These are phyloP conservation scores for Brasilioporus rufonigricans DNA, from an alignment of 768 basidiomycete genomes.

Conservation along the genomic window DNA sequence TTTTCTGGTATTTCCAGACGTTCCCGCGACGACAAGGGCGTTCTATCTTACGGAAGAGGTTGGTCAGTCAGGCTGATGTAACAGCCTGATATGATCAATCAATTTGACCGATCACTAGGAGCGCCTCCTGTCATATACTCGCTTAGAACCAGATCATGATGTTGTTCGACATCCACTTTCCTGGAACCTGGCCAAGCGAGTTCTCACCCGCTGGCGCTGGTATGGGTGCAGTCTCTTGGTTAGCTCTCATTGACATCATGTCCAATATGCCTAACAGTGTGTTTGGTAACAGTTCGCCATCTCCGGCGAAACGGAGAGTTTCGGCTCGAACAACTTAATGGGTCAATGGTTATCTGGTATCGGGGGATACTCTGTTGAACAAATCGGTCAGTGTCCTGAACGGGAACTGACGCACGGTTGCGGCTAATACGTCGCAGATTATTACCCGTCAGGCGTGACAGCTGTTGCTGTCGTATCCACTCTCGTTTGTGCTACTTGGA, in stretches of 20 bases:
- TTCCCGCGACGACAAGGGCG: slow-evolving; percentile 60
- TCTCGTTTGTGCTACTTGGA: slow-evolving; percentile 60
- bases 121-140: slow-evolving; percentile 48
- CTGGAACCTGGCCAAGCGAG: slow-evolving; percentile 44
- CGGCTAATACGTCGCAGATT: slow-evolving; percentile 33
- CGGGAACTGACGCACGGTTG: neutral
- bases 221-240: slow-evolving; percentile 67
- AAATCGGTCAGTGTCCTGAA: slow-evolving; percentile 42
- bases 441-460: slow-evolving; percentile 63
- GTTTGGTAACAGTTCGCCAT: slow-evolving; percentile 51
- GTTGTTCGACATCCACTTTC: slow-evolving; percentile 43
- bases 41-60: slow-evolving; percentile 64
- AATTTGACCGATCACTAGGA: slow-evolving; percentile 40
- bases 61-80: slow-evolving; percentile 8
- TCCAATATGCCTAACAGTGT: neutral
- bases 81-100: neutral
- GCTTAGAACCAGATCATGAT: slow-evolving; percentile 42
- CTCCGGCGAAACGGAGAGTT: slow-evolving; percentile 65
- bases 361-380: slow-evolving; percentile 60
- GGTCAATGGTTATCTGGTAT: slow-evolving; percentile 66
- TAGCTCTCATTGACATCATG: slow-evolving; percentile 12
- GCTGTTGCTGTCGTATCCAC: slow-evolving; percentile 65
- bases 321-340: slow-evolving; percentile 72
- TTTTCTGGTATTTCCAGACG: slow-evolving; percentile 70
- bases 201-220: slow-evolving; percentile 64